These are phyloP conservation scores for Eimeria acervulina DNA, from an alignment of 169 alveolate species.

Conservation along the genomic window DNA sequence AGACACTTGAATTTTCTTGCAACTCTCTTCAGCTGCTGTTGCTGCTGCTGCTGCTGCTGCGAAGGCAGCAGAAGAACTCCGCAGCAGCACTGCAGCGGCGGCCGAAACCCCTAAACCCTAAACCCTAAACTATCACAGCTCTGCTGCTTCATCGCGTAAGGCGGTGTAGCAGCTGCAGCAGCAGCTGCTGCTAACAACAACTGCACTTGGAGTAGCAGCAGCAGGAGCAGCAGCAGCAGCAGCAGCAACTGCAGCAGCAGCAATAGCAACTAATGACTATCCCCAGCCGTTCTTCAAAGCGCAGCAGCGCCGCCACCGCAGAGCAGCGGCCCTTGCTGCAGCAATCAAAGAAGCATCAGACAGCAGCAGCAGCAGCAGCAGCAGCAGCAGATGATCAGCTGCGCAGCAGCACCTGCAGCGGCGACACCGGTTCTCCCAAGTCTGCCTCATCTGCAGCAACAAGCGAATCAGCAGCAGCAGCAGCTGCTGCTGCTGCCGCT, in stretches of 20 bases:
- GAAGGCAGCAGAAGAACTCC: background rate
- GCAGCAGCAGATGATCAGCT: background rate
- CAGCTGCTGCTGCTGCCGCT: conserved; percentile 17
- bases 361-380: conserved; percentile 2
- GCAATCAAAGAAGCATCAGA: conserved; percentile 1
- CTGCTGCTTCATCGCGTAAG: background rate
- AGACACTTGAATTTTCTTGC: no score
- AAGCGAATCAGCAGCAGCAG: conserved; percentile 17
- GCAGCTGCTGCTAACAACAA: conserved; percentile 23
- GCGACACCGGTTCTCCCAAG: background rate
- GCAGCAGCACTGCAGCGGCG: conserved; percentile 41
- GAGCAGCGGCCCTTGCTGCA: conserved; percentile 48
- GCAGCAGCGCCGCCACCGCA: background rate
- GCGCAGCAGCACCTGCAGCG: background rate
- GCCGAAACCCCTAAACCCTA: background rate
- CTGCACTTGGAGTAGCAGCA: background rate
- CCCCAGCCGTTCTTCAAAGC: conserved; percentile 12
- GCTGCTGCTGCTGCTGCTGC: background rate
- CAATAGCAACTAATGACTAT: conserved; percentile 1
- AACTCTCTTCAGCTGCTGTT: no score
- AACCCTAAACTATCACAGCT: background rate
- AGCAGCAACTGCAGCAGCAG: conserved; percentile 49
- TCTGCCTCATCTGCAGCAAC: background rate
- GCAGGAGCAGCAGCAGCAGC: conserved; percentile 48
- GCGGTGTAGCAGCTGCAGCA: conserved; percentile 19